Percentiles rank a stretch among this genome's conserved stretches.
Conservation (phyloP, 1,284 basidiomycete species). For the Amylostereum areolatum region DNA sequence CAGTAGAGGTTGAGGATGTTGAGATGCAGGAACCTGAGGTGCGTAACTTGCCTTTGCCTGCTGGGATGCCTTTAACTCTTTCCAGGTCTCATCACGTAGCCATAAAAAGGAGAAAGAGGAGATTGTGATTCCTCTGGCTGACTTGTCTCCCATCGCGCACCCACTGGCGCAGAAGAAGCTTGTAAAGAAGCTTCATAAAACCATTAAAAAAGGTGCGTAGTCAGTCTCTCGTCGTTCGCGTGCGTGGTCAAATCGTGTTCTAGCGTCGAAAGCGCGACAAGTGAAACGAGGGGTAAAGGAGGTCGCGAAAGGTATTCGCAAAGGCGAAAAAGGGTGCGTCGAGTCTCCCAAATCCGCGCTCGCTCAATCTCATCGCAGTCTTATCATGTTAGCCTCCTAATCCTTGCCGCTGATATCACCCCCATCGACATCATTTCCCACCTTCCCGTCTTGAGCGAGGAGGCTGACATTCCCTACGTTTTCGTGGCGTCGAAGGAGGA, state of each 20-base stretch:
- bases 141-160: constrained; percentile 85
- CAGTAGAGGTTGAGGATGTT: constrained; percentile 35
- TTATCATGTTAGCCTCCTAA: constrained; percentile 56
- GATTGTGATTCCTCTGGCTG: constrained; percentile 68
- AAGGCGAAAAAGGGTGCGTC: constrained; percentile 88
- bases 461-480: constrained; percentile 91
- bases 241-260: not conserved
- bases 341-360: constrained; percentile 1
- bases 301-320: constrained; percentile 92
- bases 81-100: constrained; percentile 36
- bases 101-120: constrained; percentile 52
- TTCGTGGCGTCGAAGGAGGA: constrained; percentile 89
- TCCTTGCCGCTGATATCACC: constrained; percentile 96
- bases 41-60: constrained; percentile 7
- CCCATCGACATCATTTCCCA: constrained; percentile 99
- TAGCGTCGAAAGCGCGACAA: constrained; percentile 87
- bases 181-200: constrained; percentile 87
- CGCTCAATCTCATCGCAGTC: constrained; percentile 6
- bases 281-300: constrained; percentile 96
- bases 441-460: constrained; percentile 91
- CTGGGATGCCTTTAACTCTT: not conserved
- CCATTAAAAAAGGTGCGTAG: constrained; percentile 80
- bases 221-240: not conserved
- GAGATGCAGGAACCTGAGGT: constrained; percentile 51
- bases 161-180: constrained; percentile 91